phyloP scores from a whole-genome alignment of 2,329 filamentous ascomycete species.

The Trichoderma arundinaceum region DNA sequence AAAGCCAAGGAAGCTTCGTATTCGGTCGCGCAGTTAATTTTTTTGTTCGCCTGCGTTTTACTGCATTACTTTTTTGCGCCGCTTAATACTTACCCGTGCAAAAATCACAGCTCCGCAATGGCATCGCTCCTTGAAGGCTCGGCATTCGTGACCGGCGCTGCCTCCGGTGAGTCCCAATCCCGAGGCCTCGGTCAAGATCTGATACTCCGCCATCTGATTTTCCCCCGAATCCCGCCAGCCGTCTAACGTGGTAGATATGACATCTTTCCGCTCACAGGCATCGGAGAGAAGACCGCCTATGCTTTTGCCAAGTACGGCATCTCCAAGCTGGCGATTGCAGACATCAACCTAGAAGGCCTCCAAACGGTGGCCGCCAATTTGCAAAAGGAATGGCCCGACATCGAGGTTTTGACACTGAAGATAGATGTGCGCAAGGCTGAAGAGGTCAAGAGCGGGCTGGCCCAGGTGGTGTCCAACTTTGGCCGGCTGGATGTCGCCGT shows the following conservation, averaged over 20 bases:
- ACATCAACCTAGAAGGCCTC: constrained; percentile 49
- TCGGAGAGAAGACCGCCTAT: constrained; percentile 54
- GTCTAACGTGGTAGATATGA: not conserved
- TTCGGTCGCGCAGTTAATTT: not conserved
- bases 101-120: not conserved
- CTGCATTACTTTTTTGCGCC: no score
- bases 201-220: not conserved
- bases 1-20: not conserved
- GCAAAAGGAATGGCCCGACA: constrained; percentile 44
- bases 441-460: constrained; percentile 52
- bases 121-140: constrained; percentile 49
- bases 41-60: not conserved
- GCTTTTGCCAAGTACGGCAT: constrained; percentile 56
- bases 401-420: constrained; percentile 49
- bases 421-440: constrained; percentile 54
- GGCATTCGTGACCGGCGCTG: constrained; percentile 56
- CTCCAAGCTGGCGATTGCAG: constrained; percentile 52
- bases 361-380: constrained; percentile 44
- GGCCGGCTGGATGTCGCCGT: constrained; percentile 61
- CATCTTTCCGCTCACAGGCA: constrained; percentile 46
- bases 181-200: not conserved
- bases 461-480: constrained; percentile 51
- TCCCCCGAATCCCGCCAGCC: not conserved
- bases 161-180: constrained; percentile 46
- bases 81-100: no score